phyloP scores from a whole-genome alignment of 306 rosid genomes.

The Prunus salicina region DNA sequence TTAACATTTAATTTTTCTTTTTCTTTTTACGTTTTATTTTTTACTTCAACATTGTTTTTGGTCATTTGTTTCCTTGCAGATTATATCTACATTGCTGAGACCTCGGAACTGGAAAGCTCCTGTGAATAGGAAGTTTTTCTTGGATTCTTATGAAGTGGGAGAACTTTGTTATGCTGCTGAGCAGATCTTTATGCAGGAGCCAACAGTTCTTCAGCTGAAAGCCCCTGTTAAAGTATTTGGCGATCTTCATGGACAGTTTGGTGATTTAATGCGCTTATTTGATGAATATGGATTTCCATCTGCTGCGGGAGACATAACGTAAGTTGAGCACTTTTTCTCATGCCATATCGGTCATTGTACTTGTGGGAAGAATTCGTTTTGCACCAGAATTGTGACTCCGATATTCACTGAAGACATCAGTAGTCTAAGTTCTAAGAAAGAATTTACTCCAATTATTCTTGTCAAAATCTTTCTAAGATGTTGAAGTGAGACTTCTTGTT shows the following conservation, averaged over 20 bases:
- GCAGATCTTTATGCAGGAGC: slow-evolving; percentile 97
- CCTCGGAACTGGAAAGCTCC: slow-evolving; percentile 99
- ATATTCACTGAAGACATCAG: background rate
- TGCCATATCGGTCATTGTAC: slow-evolving; percentile 9
- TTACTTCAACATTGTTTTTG: slow-evolving; percentile 18
- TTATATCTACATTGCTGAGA: slow-evolving; percentile 77
- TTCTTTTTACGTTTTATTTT: slow-evolving; percentile 8
- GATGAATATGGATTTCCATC: slow-evolving; percentile 99
- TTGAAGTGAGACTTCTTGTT: background rate
- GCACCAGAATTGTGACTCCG: background rate
- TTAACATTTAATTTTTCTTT: slow-evolving; percentile 7
- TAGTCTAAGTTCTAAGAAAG: background rate
- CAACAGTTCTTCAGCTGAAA: slow-evolving; percentile 94
- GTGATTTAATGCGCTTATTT: slow-evolving; percentile 97
- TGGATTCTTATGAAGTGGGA: slow-evolving; percentile 99
- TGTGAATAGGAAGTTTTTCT: slow-evolving; percentile 80
- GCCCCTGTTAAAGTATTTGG: slow-evolving; percentile 98
- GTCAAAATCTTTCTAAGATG: background rate
- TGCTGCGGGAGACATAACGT: slow-evolving; percentile 98
- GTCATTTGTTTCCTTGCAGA: slow-evolving; percentile 40
- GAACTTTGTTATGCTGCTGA: slow-evolving; percentile 99
- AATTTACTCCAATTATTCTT: background rate
- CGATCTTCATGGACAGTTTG: slow-evolving; percentile 99
- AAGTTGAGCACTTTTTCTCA: slow-evolving; percentile 36
- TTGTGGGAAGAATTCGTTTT: background rate